Evolutionary conservation across 441 rosid genomes (phyloP), one percentile per base, ranked within the genome.

Genomic region (Dalechampia spathulata): DNA sequence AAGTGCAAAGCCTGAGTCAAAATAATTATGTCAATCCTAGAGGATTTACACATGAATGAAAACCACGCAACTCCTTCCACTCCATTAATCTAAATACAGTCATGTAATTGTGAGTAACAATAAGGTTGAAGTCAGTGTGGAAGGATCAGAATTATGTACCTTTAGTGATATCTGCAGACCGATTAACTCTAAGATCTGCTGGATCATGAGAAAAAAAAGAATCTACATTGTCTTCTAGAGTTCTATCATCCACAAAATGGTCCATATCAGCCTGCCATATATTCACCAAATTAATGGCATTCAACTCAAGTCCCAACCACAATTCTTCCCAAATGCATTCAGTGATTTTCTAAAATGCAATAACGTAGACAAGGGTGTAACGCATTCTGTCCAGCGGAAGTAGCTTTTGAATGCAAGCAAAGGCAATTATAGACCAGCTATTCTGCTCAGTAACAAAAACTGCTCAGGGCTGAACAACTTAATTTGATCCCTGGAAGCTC

Each of bases 251-350:
- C 66, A 78, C 75, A 59, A 79, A 66, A 43, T 51, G 78, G 50
- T 78, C 86, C 68, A 74, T 66, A 58, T 76, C 87, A 73, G 72
- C 79, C 94, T 86, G 79, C 77, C 74, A 61, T 52, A 19, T n/a
- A 58, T 62, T n/a, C n/a, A n/a, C n/a, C 41, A 36, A 55, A 63
- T 27, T 44, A 52, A 60, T n/a, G n/a, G 42, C 32, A 38, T 58
- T 19, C 32, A 52, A 65, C 46, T 23, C 26, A 19, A 2, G 23
- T 19, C 14, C 34, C 17, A 28, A 13, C 15, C 4, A 46, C 11
- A 21, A 34, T 15, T 32, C 22, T 28, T 36, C 9, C 48, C n/a
- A 54, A 25, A 28, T 21, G 13, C 17, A 52, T 6, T 36, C 38
- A 52, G 45, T 46, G 14, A 52, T 26, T 42, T 37, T 53, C 15